Base-by-base conservation (phyloP, 345 rosid species). In the Acer yangbiense region DNA sequence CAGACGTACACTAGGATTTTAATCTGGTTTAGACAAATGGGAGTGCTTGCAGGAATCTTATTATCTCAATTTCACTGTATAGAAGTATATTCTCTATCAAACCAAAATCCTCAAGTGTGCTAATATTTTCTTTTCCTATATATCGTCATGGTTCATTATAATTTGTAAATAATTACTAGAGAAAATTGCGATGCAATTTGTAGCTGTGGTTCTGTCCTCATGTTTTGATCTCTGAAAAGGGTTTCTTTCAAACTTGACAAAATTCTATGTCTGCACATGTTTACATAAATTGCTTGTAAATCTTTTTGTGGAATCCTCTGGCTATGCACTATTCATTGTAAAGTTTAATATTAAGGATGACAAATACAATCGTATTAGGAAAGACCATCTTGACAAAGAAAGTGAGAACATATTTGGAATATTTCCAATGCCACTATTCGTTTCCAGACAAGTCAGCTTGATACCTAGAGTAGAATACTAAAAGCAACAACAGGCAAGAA, bases 41-140 rank as follows among this genome's bases (percentile, higher is more conserved):
- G 43, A 69, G 55, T 29, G 63, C 41, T 20, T 13, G 50, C 77
- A 20, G 50, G 54, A 58, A 60, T 27, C 54, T 72, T 65, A 23
- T 20, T n/a, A 20, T 25, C 41, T 2, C 11, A 1, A 39, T 61
- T 57, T 48, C 67, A 58, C 44, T 8, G 12, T 16, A 44, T 18
- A 27, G 23, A 61, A 10, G 27, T 21, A 43, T 46, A 58, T 58
- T 25, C 21, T 60, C 57, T 12, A 68, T 44, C 29, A 44, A 68
- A 20, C 55, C 29, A 61, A 43, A 10, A 25, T 4, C 35, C 55
- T 57, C 32, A 73, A 41, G 54, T n/a, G 43, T 39, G 44, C 67
- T 69, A 41, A 69, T 25, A 11, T 41, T 58, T 41, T n/a, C 4
- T 73, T 21, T 16, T 54, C 54, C 14, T 23, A 23, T 23, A 23